A percentile compares a stretch with the other conserved stretches of the same genome.
phyloP scores from a whole-genome alignment of 129 eudicot species.

The Heracleum sosnowskyi region DNA sequence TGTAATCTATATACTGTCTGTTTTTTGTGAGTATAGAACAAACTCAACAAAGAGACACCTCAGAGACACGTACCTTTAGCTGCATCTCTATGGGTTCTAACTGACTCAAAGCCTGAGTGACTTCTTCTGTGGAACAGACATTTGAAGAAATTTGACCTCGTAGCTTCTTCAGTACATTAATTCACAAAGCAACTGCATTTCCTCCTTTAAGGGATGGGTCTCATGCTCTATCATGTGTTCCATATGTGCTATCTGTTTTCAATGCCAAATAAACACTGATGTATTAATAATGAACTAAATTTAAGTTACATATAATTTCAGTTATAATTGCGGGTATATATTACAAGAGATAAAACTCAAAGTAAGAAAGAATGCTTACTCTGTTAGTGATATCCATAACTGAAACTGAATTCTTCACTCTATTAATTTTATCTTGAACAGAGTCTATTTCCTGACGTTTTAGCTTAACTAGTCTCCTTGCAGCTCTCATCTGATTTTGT shows the following conservation, averaged over 20 bases:
- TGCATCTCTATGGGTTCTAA: too few relatives aligned
- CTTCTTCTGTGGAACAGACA: too few relatives aligned
- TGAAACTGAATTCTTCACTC: conserved; percentile 58
- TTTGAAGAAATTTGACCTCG: too few relatives aligned
- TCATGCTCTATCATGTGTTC: neutral
- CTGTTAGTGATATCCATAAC: conserved; percentile 48
- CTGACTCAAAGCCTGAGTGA: too few relatives aligned
- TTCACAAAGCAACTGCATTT: too few relatives aligned
- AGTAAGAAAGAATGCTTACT: conserved; percentile 33
- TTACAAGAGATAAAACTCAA: neutral
- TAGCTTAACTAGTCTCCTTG: conserved; percentile 32
- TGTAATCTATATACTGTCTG: neutral
- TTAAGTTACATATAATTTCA: neutral
- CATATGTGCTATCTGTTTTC: neutral
- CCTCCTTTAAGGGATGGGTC: too few relatives aligned
- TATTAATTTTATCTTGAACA: too few relatives aligned
- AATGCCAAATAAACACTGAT: neutral
- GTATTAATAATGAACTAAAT: neutral
- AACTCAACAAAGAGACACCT: neutral
- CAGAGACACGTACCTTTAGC: too few relatives aligned
- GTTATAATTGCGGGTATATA: neutral
- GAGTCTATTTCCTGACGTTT: conserved; percentile 64
- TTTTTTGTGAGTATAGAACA: neutral
- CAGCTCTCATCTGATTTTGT: conserved; percentile 44
- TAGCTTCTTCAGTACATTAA: too few relatives aligned